These are phyloP conservation scores for Solanum neorickii DNA, from an alignment of 257 asterid genomes.

Conservation along the genomic window DNA sequence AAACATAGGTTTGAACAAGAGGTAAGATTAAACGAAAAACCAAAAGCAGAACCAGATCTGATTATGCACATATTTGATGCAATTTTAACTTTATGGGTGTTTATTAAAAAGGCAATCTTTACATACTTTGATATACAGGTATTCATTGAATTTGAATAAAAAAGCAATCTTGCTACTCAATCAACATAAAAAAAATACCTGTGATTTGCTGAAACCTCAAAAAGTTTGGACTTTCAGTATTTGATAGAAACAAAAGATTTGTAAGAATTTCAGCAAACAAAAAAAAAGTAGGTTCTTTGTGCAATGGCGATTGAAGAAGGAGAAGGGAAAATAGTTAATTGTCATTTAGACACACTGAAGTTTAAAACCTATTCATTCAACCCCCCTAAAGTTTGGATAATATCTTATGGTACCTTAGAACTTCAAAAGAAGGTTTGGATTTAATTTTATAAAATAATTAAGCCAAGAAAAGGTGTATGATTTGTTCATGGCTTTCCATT, in stretches of 20 bases:
- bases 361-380: background rate
- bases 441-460: background rate
- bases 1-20: background rate
- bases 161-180: background rate
- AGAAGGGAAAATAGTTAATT: background rate
- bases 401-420: background rate
- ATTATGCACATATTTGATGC: background rate
- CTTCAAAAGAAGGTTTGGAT: background rate
- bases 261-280: background rate
- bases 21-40: background rate
- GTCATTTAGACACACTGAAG: background rate
- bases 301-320: background rate
- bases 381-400: background rate
- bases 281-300: background rate
- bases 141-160: background rate
- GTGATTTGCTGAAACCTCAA: background rate
- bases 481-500: background rate
- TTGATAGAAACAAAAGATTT: background rate
- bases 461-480: background rate
- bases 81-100: background rate
- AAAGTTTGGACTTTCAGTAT: background rate
- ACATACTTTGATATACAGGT: background rate
- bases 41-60: background rate
- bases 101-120: background rate
- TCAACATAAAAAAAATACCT: background rate